These are phyloP conservation scores for Agroathelia rolfsii DNA, from an alignment of 1,284 basidiomycete species.

Conservation along the genomic window DNA sequence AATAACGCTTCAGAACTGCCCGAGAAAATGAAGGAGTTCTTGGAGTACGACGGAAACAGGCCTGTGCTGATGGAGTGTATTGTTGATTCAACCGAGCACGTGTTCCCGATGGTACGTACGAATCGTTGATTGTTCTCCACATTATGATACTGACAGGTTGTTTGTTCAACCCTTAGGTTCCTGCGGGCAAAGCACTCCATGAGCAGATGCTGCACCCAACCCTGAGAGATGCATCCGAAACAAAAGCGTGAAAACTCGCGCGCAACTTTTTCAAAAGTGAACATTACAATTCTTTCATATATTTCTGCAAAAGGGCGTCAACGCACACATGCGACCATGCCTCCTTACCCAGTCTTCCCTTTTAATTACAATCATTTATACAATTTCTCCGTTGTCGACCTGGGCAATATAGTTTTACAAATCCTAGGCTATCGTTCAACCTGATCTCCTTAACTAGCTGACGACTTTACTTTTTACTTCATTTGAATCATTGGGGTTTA, in stretches of 20 bases:
- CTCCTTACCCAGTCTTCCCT: no score
- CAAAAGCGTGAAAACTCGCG: conserved; percentile 14
- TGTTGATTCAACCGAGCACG: conserved; percentile 84
- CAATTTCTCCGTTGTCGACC: no score
- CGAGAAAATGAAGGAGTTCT: conserved; percentile 95
- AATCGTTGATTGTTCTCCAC: conserved; percentile 4
- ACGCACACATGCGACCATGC: no score
- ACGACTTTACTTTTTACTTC: no score
- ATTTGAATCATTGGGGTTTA: no score
- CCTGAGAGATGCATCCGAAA: conserved; percentile 22
- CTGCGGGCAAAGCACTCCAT: conserved; percentile 86
- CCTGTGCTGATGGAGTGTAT: conserved; percentile 89
- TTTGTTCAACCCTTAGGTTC: conserved; percentile 38
- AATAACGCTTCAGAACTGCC: conserved; percentile 68
- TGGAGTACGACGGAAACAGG: conserved; percentile 83
- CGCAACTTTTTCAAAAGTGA: not conserved
- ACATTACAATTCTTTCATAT: not conserved
- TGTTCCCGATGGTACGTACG: conserved; percentile 82
- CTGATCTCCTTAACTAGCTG: no score
- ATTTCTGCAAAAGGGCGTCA: no score
- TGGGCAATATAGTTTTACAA: no score
- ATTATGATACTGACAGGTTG: conserved; percentile 1
- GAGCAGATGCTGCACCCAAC: conserved; percentile 70
- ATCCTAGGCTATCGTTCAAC: no score
- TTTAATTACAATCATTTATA: no score